Evolutionary conservation across 257 asterid species (phyloP).

Genomic region (Ligustrum vulgare): DNA sequence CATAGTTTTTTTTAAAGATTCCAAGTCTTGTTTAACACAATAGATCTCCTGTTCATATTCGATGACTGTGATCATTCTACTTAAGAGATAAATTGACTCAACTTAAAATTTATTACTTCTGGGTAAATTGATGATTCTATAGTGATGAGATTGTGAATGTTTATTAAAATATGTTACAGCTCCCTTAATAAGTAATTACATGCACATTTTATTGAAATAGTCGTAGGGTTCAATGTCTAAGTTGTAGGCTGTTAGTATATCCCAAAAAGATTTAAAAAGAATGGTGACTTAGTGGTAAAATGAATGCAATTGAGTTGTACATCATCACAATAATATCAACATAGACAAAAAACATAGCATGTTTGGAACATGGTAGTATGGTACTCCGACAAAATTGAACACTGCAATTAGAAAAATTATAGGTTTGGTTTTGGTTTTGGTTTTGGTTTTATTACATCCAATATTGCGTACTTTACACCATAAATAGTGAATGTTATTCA

Average conservation of each 20-base stretch:
- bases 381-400: background rate
- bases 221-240: no score
- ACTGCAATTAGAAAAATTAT: background rate
- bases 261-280: background rate
- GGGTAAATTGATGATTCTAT: background rate
- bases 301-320: background rate
- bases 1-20: constrained; percentile 86
- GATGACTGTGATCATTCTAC: background rate
- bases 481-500: background rate
- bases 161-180: background rate
- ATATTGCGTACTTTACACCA: background rate
- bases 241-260: background rate
- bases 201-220: no score
- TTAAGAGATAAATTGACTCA: no score
- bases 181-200: background rate
- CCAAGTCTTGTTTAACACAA: constrained; percentile 90
- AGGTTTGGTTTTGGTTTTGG: no score
- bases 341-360: no score
- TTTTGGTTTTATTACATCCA: background rate
- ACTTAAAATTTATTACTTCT: no score
- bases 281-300: background rate
- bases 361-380: background rate
- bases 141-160: constrained; percentile 9
- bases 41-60: constrained; percentile 78
- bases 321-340: constrained; percentile 2